Base-by-base conservation (phyloP, 805 yeast species). In the Lipomyces kockii region DNA sequence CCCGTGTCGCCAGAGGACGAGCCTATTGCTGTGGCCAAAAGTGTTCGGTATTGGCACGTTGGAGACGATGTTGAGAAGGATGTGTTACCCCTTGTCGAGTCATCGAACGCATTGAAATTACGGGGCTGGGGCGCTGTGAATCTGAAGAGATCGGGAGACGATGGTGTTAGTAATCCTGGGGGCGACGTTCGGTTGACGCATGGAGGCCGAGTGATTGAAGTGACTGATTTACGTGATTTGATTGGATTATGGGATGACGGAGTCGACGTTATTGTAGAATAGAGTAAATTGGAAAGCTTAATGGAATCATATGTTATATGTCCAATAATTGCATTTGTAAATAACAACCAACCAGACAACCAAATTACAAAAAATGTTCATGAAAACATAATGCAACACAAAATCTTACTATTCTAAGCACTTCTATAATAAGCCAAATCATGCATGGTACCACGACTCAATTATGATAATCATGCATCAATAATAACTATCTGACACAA, bases 31-130 rank as follows among this genome's bases (percentile, higher is more conserved):
- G 25, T 9, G 27, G 69, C 63, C 2, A 25, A 37, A n/a, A 9
- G 57, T 11, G 20, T 66, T 11, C 14, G 43, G 34, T 66, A 60
- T 53, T 63, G 68, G 69, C 71, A 68, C 37, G 54, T 68, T 7
- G 71, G 71, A n/a, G 71, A 68, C 43, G 71, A 68, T 14, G 11
- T n/a, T 4, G 20, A 55, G 8, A 68, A 66, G 39, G 71, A 68
- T 20, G 54, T 68, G 17, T 14, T 25, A 9, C 71, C 71, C 4
- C 12, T 68, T 11, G 43, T 43, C 37, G 20, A 14, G 2, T 17
- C 49, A 43, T 58, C 27, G n/a, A 46, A 49, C 14, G 35, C 46
- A 22, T 22, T 61, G 11, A 17, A n/a, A 32, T 39, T 63, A 22
- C 27, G n/a, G 6, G 51, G 22, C 49, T 63, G 66, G 66, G 66